Conservation (phyloP, 1,284 basidiomycete genomes). For the Leccinum solheimii region DNA sequence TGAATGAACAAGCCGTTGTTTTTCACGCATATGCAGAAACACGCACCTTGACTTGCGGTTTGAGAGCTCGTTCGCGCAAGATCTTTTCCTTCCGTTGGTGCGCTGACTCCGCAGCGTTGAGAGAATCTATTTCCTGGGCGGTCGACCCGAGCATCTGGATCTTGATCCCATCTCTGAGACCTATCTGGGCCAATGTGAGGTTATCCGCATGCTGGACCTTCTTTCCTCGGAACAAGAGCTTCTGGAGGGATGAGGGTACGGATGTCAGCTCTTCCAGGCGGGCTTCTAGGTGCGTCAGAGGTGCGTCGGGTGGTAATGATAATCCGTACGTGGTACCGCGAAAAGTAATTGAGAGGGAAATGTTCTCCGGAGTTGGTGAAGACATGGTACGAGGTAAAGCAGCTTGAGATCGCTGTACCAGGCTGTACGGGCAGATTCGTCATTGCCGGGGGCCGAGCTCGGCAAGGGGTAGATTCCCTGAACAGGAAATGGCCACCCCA, state of each 20-base stretch:
- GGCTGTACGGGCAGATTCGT: too few species aligned
- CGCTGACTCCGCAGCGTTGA: constrained; percentile 59
- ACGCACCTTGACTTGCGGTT: constrained; percentile 59
- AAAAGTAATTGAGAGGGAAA: constrained; percentile 44
- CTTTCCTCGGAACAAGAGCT: constrained; percentile 72
- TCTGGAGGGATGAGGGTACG: constrained; percentile 64
- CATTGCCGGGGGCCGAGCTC: too few species aligned
- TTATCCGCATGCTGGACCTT: constrained; percentile 40
- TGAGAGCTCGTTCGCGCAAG: constrained; percentile 55
- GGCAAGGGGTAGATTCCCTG: too few species aligned
- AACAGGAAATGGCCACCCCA: too few species aligned
- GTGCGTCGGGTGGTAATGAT: constrained; percentile 45
- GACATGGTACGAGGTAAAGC: constrained; percentile 13
- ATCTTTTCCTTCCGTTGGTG: constrained; percentile 56
- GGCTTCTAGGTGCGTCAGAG: constrained; percentile 48
- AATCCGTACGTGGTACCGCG: constrained; percentile 50
- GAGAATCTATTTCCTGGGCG: constrained; percentile 49
- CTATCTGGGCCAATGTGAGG: constrained; percentile 49
- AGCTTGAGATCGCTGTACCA: neutral
- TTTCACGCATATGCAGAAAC: neutral
- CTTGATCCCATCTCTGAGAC: constrained; percentile 62
- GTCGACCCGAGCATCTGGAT: constrained; percentile 70
- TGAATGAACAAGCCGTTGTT: neutral
- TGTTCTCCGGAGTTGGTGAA: constrained; percentile 6
- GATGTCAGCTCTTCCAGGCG: constrained; percentile 60